Evolutionary conservation across 257 asterid genomes (phyloP).

Genomic region (Ocimum tenuiflorum): DNA sequence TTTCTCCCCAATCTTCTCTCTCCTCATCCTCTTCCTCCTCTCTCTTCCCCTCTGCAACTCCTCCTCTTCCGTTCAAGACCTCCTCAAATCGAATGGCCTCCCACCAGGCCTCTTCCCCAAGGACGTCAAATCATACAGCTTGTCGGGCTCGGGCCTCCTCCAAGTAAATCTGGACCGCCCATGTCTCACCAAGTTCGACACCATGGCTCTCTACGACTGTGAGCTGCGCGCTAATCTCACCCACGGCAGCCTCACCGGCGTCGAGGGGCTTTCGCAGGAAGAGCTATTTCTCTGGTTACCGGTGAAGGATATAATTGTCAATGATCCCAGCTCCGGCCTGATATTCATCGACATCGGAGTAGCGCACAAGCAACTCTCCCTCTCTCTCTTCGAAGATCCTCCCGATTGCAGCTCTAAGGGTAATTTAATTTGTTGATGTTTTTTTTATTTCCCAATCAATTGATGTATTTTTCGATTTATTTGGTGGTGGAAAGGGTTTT

Average conservation of each 20-base stretch:
- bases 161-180: slow-evolving; percentile 74
- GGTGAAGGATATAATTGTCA: slow-evolving; percentile 68
- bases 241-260: slow-evolving; percentile 69
- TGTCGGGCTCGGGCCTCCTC: slow-evolving; percentile 60
- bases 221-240: slow-evolving; percentile 67
- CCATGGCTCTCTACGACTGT: slow-evolving; percentile 76
- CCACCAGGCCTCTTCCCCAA: slow-evolving; percentile 83
- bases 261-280: slow-evolving; percentile 79
- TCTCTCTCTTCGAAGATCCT: slow-evolving; percentile 87
- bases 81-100: slow-evolving; percentile 64
- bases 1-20: slow-evolving; percentile 2
- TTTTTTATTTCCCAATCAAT: not conserved
- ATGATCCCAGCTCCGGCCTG: slow-evolving; percentile 70
- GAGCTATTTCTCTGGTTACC: slow-evolving; percentile 93
- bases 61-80: slow-evolving; percentile 61
- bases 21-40: slow-evolving; percentile 10
- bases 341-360: slow-evolving; percentile 76
- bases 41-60: slow-evolving; percentile 12
- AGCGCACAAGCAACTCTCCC: slow-evolving; percentile 81
- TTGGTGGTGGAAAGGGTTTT: not conserved
- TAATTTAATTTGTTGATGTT: slow-evolving; percentile 15
- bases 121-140: slow-evolving; percentile 52
- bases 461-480: not conserved
- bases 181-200: slow-evolving; percentile 76
- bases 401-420: slow-evolving; percentile 54